Conservation (phyloP, 2,329 filamentous ascomycete genomes). For the Aspergillus phoenicis region DNA sequence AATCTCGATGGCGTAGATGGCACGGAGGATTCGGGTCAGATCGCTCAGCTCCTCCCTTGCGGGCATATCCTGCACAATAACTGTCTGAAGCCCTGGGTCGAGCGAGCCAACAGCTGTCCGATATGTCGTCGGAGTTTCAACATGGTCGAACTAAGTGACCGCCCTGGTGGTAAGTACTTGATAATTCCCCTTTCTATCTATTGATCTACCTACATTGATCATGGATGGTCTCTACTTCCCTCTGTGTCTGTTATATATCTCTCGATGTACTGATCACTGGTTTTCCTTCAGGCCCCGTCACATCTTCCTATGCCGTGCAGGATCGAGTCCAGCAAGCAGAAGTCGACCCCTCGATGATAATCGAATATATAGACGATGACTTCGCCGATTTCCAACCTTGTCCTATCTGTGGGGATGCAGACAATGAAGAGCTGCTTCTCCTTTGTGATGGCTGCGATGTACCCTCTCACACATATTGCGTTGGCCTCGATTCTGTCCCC, state of each 20-base stretch:
- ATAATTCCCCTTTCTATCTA: slow-evolving; percentile 7
- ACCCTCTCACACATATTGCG: slow-evolving; percentile 88
- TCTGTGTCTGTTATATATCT: background rate
- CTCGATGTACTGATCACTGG: slow-evolving; percentile 1
- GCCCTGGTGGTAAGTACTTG: slow-evolving; percentile 70
- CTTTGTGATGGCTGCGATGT: slow-evolving; percentile 91
- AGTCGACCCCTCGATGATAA: slow-evolving; percentile 70
- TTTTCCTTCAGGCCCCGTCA: slow-evolving; percentile 51
- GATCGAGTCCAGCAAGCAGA: slow-evolving; percentile 74
- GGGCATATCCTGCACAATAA: slow-evolving; percentile 90
- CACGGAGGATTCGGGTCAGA: slow-evolving; percentile 50
- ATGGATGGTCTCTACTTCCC: slow-evolving; percentile 10
- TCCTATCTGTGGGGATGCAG: slow-evolving; percentile 77
- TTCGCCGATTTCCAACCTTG: slow-evolving; percentile 68
- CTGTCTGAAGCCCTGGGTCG: slow-evolving; percentile 91
- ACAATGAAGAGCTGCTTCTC: slow-evolving; percentile 81
- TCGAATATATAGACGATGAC: slow-evolving; percentile 71
- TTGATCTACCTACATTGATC: slow-evolving; percentile 1
- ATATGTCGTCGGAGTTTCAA: slow-evolving; percentile 95
- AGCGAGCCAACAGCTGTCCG: slow-evolving; percentile 95
- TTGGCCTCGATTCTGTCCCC: slow-evolving; percentile 77
- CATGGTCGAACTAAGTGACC: slow-evolving; percentile 79
- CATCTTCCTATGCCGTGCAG: slow-evolving; percentile 60
- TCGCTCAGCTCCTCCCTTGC: slow-evolving; percentile 71
- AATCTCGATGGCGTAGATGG: slow-evolving; percentile 33